Evolutionary conservation across 345 rosid genomes (phyloP).

Genomic region (Eucalyptus cloeziana): DNA sequence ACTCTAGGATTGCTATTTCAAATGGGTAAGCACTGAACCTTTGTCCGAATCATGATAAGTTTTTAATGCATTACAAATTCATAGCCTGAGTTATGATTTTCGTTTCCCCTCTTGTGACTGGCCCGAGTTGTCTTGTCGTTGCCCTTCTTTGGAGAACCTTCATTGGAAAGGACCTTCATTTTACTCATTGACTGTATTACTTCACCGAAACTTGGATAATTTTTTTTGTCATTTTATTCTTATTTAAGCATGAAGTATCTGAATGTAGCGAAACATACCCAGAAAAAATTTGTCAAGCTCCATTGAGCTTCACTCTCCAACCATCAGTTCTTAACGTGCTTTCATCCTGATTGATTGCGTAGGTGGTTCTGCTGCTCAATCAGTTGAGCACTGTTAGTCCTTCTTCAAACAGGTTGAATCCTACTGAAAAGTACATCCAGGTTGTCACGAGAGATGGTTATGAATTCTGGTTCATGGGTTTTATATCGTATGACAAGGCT

Average conservation of each 20-base stretch:
- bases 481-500: too few relatives aligned
- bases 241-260: background rate
- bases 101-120: background rate
- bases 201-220: background rate
- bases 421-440: too few relatives aligned
- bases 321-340: background rate
- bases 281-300: background rate
- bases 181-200: background rate
- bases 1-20: background rate
- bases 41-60: background rate
- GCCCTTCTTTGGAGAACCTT: background rate
- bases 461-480: too few relatives aligned
- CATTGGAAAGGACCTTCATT: background rate
- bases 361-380: constrained; percentile 62
- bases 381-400: constrained; percentile 10
- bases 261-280: background rate
- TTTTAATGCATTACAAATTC: background rate
- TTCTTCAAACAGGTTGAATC: too few relatives aligned
- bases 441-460: too few relatives aligned
- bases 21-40: background rate
- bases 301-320: background rate
- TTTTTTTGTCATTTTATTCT: background rate
- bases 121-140: background rate
- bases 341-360: background rate
- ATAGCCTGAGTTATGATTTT: background rate